phyloP scores from a whole-genome alignment of 768 basidiomycete genomes.

The Kwoniella europaea region DNA sequence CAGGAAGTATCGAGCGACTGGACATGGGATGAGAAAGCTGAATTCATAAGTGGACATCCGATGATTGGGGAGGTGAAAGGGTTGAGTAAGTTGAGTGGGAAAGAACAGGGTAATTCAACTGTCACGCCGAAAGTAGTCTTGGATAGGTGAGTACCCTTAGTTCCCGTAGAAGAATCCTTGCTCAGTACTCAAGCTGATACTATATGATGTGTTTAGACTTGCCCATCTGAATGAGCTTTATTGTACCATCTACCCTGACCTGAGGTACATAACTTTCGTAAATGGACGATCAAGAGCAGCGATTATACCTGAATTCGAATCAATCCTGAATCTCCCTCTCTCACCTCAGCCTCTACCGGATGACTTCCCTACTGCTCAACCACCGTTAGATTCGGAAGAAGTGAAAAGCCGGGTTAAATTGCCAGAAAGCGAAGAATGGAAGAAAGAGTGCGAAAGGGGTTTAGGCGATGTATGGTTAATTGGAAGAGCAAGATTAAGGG shows the following conservation, averaged over 20 bases:
- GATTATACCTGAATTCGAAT: conserved; percentile 82
- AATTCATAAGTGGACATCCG: conserved; percentile 82
- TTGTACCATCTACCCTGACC: conserved; percentile 71
- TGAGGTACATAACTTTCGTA: conserved; percentile 91
- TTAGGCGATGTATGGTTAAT: conserved; percentile 75
- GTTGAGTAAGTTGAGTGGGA: conserved; percentile 74
- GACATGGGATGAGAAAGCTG: conserved; percentile 59
- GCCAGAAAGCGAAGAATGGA: conserved; percentile 64
- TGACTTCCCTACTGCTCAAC: conserved; percentile 57
- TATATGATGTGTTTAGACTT: conserved; percentile 57
- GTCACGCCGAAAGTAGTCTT: conserved; percentile 77
- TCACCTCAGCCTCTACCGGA: conserved; percentile 39
- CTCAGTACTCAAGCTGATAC: not conserved
- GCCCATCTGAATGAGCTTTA: conserved; percentile 77
- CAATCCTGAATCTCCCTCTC: conserved; percentile 61
- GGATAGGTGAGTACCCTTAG: conserved; percentile 59
- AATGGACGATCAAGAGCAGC: conserved; percentile 75
- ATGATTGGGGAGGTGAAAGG: conserved; percentile 82
- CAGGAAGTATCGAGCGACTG: conserved; percentile 34
- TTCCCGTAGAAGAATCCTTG: not conserved
- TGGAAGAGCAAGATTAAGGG: conserved; percentile 61
- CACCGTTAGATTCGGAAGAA: conserved; percentile 36
- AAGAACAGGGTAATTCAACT: conserved; percentile 71
- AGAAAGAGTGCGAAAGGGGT: conserved; percentile 71
- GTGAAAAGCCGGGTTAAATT: conserved; percentile 16